phyloP scores from a whole-genome alignment of 1,284 basidiomycete genomes.

The Pisolithus thermaeus region DNA sequence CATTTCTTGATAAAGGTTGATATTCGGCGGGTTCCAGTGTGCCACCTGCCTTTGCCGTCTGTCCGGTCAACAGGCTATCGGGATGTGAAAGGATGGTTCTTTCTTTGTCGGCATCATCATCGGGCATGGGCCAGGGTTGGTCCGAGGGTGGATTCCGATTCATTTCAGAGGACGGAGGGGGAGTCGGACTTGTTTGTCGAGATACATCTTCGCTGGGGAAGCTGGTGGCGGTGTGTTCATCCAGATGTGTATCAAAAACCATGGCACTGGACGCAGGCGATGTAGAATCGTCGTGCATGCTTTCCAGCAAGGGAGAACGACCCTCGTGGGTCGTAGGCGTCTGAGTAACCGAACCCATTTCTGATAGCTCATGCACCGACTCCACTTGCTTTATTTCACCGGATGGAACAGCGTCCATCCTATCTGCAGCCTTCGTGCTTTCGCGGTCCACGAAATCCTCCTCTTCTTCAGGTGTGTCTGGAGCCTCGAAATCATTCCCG shows the following conservation, averaged over 20 bases:
- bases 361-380: constrained; percentile 22
- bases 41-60: not conserved
- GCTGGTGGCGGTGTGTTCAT: constrained; percentile 9
- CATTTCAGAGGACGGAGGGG: not conserved
- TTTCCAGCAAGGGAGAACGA: constrained; percentile 21
- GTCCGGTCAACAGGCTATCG: not conserved
- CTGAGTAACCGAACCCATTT: constrained; percentile 23
- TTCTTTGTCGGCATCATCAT: not conserved
- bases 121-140: not conserved
- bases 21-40: not conserved
- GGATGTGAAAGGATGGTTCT: too few relatives aligned
- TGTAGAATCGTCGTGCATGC: constrained; percentile 24
- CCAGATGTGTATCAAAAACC: constrained; percentile 17
- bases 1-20: constrained; percentile 2
- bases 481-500: not conserved
- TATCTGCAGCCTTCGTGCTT: not conserved
- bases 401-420: not conserved
- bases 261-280: constrained; percentile 28
- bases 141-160: not conserved
- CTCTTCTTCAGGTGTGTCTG: not conserved
- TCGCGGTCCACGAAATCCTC: not conserved
- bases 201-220: not conserved
- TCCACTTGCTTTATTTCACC: constrained; percentile 14
- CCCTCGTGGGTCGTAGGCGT: constrained; percentile 22
- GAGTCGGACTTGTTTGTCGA: not conserved